Evolutionary conservation across 768 basidiomycete genomes (phyloP).

Genomic region (Chalciporus sphaerocephalus): DNA sequence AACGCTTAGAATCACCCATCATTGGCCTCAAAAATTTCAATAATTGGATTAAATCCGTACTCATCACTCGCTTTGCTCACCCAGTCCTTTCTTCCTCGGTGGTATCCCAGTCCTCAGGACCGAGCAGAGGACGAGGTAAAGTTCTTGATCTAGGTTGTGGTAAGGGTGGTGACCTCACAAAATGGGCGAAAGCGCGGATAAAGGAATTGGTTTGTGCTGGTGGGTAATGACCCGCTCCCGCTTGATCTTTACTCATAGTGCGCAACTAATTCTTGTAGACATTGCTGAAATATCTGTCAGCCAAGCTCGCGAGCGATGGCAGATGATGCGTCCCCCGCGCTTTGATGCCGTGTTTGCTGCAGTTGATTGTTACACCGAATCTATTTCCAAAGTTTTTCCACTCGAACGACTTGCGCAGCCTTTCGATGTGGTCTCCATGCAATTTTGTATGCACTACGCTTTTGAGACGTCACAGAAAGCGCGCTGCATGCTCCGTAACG

Average conservation of each 20-base stretch:
- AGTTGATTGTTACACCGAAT: slow-evolving; percentile 81
- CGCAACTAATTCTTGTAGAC: slow-evolving; percentile 44
- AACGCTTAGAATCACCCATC: slow-evolving; percentile 86
- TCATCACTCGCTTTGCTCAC: slow-evolving; percentile 87
- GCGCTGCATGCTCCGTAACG: slow-evolving; percentile 90
- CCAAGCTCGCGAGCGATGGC: slow-evolving; percentile 79
- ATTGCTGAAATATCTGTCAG: slow-evolving; percentile 85
- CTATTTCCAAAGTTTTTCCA: slow-evolving; percentile 66
- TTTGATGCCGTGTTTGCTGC: slow-evolving; percentile 82
- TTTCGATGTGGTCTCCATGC: slow-evolving; percentile 96
- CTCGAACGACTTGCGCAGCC: slow-evolving; percentile 55
- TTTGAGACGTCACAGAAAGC: slow-evolving; percentile 89
- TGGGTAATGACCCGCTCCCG: slow-evolving; percentile 33
- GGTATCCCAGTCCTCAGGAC: slow-evolving; percentile 20
- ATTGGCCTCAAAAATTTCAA: slow-evolving; percentile 97
- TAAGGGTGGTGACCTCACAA: slow-evolving; percentile 96
- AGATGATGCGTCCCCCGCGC: slow-evolving; percentile 42
- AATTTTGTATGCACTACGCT: slow-evolving; percentile 99
- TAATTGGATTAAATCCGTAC: slow-evolving; percentile 98
- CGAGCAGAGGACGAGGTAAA: slow-evolving; percentile 49
- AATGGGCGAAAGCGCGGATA: slow-evolving; percentile 88
- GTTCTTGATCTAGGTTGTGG: slow-evolving; percentile 97
- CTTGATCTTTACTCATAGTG: background rate
- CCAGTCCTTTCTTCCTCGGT: slow-evolving; percentile 51
- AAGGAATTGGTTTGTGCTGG: slow-evolving; percentile 79